Conservation (phyloP, 1,284 basidiomycete species). For the Mycena sp. region DNA sequence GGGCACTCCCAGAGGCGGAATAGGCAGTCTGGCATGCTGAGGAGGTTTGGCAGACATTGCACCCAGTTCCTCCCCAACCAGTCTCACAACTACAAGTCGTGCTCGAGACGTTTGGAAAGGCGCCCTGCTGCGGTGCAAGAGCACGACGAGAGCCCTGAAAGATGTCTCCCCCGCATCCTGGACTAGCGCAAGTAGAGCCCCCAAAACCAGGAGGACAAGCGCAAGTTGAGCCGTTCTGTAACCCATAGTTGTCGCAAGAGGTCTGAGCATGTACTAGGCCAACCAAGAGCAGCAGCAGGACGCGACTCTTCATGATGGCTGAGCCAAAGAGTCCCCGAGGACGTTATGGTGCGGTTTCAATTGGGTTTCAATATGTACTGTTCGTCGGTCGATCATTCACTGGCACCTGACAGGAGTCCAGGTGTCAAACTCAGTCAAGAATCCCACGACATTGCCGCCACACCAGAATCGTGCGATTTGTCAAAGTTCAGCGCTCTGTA, state of each 20-base stretch:
- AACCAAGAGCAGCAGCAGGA: conserved; percentile 33
- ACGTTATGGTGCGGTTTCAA: too few relatives aligned
- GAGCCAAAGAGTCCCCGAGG: background rate
- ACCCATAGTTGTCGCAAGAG: conserved; percentile 77
- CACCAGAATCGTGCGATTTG: too few relatives aligned
- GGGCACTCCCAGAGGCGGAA: conserved; percentile 49
- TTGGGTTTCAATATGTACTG: too few relatives aligned
- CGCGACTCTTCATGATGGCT: conserved; percentile 15
- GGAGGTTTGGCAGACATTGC: conserved; percentile 76
- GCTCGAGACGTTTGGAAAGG: conserved; percentile 69
- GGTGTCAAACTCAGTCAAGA: too few relatives aligned
- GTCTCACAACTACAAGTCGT: conserved; percentile 70
- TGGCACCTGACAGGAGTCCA: too few relatives aligned
- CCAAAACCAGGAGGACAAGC: conserved; percentile 83
- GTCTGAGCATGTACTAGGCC: conserved; percentile 49
- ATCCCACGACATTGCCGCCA: too few relatives aligned
- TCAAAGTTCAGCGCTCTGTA: too few relatives aligned
- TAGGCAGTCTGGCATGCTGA: conserved; percentile 70
- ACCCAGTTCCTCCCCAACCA: conserved; percentile 82
- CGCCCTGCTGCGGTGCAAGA: conserved; percentile 53
- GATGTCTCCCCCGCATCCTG: conserved; percentile 82
- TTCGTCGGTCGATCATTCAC: too few relatives aligned
- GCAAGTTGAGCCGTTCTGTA: conserved; percentile 63
- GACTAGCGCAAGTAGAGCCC: conserved; percentile 71
- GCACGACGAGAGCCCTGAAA: conserved; percentile 74